Base-by-base conservation (phyloP, 371 early-diverging fungal genomes). In the Saksenaea oblongispora region DNA sequence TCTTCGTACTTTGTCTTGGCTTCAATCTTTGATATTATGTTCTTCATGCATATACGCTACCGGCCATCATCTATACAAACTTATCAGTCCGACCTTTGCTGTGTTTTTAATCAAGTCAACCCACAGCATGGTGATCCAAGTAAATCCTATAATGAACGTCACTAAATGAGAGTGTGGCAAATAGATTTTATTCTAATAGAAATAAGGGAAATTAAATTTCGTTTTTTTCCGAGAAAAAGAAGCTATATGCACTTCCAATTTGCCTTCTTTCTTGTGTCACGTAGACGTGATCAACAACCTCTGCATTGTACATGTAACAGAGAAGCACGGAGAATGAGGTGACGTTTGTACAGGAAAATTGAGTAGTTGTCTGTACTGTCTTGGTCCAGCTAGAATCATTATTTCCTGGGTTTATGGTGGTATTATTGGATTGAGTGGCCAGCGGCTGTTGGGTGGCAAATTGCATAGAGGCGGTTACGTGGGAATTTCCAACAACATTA, bases 131-230 rank as follows among this genome's bases (percentile, higher is more conserved):
- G 11, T 73, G 66, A 36, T 87, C 84, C 4, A 87, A 74, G 58
- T 87, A 87, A 18, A 85, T 69, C 0, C 85, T 85, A 8, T 83
- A 70, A 60, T 80, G 75, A 3, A 74, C 44, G 54, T 83, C 84
- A 27, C 73, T 66, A 17, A 39, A 36, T 1, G 74, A 72, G 37
- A 83, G 76, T 34, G 76, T 76, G 34, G 78, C 76, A 64, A 82
- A 87, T 9, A 87, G 63, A 34, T 84, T 79, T 0, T 83, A 72
- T 37, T 78, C 82, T 80, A 64, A 17, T 41, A 41, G n/a, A 41
- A 14, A 15, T 54, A 24, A 35, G n/a, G 35, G 36, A 35, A 9
- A 18, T 31, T 17, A 2, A 4, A 22, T 9, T 15, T 22, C 13
- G 42, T 31, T 31, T 27, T n/a, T n/a, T n/a, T n/a, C n/a, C n/a